Evolutionary conservation across 371 early-diverging fungal genomes (phyloP), one percentile per base, ranked within the genome.

Genomic region (Apophysomyces trapeziformis): DNA sequence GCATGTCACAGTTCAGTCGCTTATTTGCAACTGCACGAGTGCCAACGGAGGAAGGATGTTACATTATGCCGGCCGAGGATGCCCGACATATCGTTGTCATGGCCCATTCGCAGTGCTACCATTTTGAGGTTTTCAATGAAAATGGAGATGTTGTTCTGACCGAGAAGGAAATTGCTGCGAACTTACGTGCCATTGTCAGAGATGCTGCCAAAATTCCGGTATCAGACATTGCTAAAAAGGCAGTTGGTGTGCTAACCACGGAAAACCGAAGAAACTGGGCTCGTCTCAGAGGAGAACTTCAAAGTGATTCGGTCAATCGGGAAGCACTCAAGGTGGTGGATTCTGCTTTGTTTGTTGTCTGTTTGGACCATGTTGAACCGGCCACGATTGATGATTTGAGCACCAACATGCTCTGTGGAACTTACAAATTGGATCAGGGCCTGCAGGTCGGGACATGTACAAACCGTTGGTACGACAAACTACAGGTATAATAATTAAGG

Each of bases 221-320:
- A 0, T 63, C 70, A 4, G 78, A 74, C 8, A 74, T 84, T 59
- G 77, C 84, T 6, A 77, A 84, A 60, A 72, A 68, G 21, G 78
- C 89, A 12, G 81, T 94, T 37, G 87, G 90, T 18, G 69, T 90
- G 6, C 73, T 93, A 38, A 91, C 93, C 0, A 85, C 89, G 0
- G 85, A 88, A 58, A 87, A 93, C 58, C 84, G 95, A 41, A 88
- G 88, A 66, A 84, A 77, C 58, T 93, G 94, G 94, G 87, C 92
- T 8, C 67, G 71, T 46, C 78, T 89, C 7, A 68, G 86, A 44
- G 57, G 57, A 8, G 72, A 71, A 26, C 68, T 85, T 37, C 69
- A 75, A 6, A 56, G 75, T 1, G 79, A 84, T 60, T 63, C 76
- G 3, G 71, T 71, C 21, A 94, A 95, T 69, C 73, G 71, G 36